Conservation (phyloP, 176 grass and related monocot species). For the Zoysia japonica region DNA sequence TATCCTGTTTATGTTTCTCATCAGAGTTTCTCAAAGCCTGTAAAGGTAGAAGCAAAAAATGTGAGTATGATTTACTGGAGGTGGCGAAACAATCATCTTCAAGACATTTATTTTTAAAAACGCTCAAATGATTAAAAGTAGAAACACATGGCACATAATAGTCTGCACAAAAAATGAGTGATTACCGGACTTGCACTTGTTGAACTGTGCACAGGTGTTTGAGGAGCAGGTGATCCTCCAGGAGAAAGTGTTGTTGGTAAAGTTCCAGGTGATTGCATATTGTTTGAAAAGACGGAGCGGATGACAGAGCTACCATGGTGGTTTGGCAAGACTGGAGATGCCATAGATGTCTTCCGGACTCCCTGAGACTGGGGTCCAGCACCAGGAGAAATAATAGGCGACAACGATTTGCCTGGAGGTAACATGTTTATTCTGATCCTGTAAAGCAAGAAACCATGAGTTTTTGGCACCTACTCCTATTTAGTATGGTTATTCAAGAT, state of each 20-base stretch:
- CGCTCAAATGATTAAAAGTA: background rate
- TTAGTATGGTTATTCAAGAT: conserved; percentile 20
- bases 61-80: background rate
- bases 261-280: conserved; percentile 46
- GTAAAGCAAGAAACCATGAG: conserved; percentile 33
- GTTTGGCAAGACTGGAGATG: conserved; percentile 70
- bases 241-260: conserved; percentile 47
- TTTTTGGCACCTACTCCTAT: background rate
- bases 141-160: background rate
- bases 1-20: conserved; percentile 56
- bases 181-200: conserved; percentile 51
- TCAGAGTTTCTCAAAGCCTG: conserved; percentile 63
- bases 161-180: background rate
- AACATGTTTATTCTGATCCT: conserved; percentile 99
- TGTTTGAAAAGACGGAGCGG: conserved; percentile 51
- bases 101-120: background rate
- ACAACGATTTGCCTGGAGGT: conserved; percentile 65
- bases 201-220: conserved; percentile 26
- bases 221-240: conserved; percentile 54
- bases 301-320: conserved; percentile 46
- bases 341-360: conserved; percentile 52
- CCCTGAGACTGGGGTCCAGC: conserved; percentile 50
- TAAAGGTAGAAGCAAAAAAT: background rate
- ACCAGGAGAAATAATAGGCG: conserved; percentile 59
- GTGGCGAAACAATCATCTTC: background rate